Evolutionary conservation across 2,329 filamentous ascomycete species (phyloP).

Genomic region (Arthrobotrys megalospora): DNA sequence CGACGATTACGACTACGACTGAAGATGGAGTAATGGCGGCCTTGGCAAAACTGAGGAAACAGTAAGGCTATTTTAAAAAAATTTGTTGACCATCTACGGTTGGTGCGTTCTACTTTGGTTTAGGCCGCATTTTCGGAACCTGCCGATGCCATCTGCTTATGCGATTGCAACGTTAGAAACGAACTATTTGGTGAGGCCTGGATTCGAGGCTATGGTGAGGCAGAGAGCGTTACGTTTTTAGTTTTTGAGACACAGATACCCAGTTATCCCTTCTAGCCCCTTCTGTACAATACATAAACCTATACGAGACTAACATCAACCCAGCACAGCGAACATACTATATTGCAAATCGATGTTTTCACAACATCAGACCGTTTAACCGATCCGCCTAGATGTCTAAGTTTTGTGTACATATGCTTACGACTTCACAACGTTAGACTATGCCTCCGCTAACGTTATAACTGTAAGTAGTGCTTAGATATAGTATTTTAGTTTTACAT

Average conservation of each 20-base stretch:
- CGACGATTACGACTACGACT: conserved; percentile 46
- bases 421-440: too few species aligned
- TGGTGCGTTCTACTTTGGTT: neutral
- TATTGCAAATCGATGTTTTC: too few species aligned
- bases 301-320: too few species aligned
- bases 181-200: neutral
- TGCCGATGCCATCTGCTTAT: neutral
- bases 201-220: neutral
- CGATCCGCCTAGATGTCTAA: too few species aligned
- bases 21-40: conserved; percentile 74
- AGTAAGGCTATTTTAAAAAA: conserved; percentile 47
- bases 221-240: neutral
- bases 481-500: too few species aligned
- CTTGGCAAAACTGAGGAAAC: conserved; percentile 73
- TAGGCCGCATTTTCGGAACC: conserved; percentile 11
- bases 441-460: too few species aligned
- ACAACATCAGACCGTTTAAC: too few species aligned
- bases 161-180: neutral
- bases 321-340: neutral
- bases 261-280: neutral
- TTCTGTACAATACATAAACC: neutral
- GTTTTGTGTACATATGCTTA: neutral
- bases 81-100: conserved; percentile 1
- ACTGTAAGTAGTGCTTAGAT: too few species aligned
- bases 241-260: neutral